A percentile compares a stretch with the other conserved stretches of the same genome.
These are phyloP conservation scores for Hypocreales sp. DNA, from an alignment of 2,329 filamentous ascomycete species.

Conservation along the genomic window DNA sequence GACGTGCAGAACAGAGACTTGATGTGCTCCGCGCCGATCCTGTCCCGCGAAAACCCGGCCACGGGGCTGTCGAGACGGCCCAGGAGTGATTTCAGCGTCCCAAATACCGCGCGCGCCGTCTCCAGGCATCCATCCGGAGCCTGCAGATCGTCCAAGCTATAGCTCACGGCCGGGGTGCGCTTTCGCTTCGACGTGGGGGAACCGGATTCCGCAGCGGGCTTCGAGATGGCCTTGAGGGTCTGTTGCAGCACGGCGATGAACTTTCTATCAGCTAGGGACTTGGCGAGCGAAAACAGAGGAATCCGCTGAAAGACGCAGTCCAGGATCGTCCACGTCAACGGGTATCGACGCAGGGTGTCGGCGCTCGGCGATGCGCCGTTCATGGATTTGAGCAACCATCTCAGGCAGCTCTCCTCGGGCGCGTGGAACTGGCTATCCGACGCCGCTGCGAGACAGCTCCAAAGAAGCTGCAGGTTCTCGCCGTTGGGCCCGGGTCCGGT, in stretches of 20 bases:
- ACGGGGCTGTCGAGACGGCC: constrained; percentile 22
- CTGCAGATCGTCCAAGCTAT: constrained; percentile 24
- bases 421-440: constrained; percentile 29
- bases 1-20: constrained; percentile 38
- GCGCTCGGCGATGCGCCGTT: constrained; percentile 27
- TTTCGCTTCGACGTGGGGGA: constrained; percentile 28
- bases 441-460: constrained; percentile 28
- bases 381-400: constrained; percentile 50
- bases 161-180: constrained; percentile 18
- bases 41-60: constrained; percentile 22
- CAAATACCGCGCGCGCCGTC: constrained; percentile 32
- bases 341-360: constrained; percentile 38
- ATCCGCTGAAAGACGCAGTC: constrained; percentile 46
- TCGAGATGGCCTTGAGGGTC: constrained; percentile 43
- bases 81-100: constrained; percentile 29
- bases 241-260: constrained; percentile 53
- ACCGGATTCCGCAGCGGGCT: constrained; percentile 11
- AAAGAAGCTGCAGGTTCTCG: constrained; percentile 32
- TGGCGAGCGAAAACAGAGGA: constrained; percentile 52
- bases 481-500: constrained; percentile 25
- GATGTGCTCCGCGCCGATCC: constrained; percentile 41
- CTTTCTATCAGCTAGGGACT: constrained; percentile 52
- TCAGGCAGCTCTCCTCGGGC: constrained; percentile 40
- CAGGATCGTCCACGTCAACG: constrained; percentile 46
- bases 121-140: constrained; percentile 24